These are phyloP conservation scores for Umbelopsis ramanniana DNA, from an alignment of 192 early-diverging fungal species.

Conservation along the genomic window DNA sequence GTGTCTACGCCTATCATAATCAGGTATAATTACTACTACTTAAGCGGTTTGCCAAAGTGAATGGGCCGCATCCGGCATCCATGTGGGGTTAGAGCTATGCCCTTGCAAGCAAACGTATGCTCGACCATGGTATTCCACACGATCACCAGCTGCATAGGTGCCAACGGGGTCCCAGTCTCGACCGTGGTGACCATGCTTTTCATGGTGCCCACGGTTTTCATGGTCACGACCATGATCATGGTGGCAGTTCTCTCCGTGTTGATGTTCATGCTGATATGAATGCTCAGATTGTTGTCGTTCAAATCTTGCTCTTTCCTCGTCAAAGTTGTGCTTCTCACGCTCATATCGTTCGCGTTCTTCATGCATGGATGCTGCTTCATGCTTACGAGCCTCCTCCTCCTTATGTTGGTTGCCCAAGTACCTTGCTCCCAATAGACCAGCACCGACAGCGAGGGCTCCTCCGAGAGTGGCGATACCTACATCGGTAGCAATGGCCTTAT, in stretches of 20 bases:
- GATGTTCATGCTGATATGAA: conserved; percentile 25
- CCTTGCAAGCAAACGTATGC: conserved; percentile 54
- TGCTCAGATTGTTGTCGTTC: conserved; percentile 27
- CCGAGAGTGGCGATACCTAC: conserved; percentile 44
- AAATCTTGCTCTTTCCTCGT: conserved; percentile 19
- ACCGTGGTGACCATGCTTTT: conserved; percentile 8
- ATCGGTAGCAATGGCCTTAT: conserved; percentile 43
- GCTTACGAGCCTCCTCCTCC: conserved; percentile 34
- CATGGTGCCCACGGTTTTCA: conserved; percentile 22
- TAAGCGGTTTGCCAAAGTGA: conserved; percentile 53
- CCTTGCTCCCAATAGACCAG: conserved; percentile 50
- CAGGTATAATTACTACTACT: background rate
- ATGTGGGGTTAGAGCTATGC: conserved; percentile 49
- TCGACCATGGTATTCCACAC: conserved; percentile 49
- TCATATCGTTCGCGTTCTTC: conserved; percentile 32
- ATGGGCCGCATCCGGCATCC: conserved; percentile 49
- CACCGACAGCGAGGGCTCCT: conserved; percentile 49
- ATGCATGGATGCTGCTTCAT: conserved; percentile 14
- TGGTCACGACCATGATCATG: conserved; percentile 20
- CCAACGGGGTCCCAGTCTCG: conserved; percentile 50
- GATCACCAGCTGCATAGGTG: conserved; percentile 53
- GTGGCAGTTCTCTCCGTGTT: conserved; percentile 21
- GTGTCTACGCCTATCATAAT: background rate
- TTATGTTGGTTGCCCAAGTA: conserved; percentile 38
- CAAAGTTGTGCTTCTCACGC: conserved; percentile 20